Evolutionary conservation across 164 flowering plant species (phyloP), one percentile per base, ranked within the genome.

Genomic region (Akebia trifoliata): DNA sequence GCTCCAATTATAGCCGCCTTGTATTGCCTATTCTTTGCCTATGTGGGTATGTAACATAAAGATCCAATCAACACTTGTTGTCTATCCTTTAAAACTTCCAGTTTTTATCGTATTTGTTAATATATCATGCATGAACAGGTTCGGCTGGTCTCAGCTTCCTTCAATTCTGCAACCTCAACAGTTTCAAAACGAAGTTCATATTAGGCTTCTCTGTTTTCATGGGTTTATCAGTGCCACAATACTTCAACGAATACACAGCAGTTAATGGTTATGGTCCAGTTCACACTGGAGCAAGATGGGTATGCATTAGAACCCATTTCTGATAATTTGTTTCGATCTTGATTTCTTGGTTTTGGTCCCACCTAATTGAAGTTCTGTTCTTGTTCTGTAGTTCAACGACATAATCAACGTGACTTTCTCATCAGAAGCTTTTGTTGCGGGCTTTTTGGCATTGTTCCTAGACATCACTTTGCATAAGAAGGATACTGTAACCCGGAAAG

Each of bases 101-200:
- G 15, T 48, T 26, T 22, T 37, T 36, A 8, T 18, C 34, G 31
- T 48, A 8, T 55, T n/a, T 32, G 31, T 14, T 28, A 12, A 54
- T 55, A 34, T 24, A 4, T 52, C 21, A 17, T 63, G 32, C 21
- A 12, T 59, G 12, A 56, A 50, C 78, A 93, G 99, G 97, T 65
- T 65, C 87, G 4, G 90, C 68, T 37, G 98, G 98, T 48, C 74
- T 90, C 38, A 87, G 95, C 68, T 85, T 80, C 58, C 98, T 93
- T 57, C 99, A 93, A 62, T 93, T 90, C 80, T 87, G 96, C 78
- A 87, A 93, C 64, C 86, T 93, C 38, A 93, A 93, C 78, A 90
- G 93, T 69, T 89, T 93, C 74, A 72, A 95, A 46, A 81, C 81
- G n/a, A 90, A 81, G 69, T 87, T 93, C 77, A 78, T 93, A 55